These are phyloP conservation scores for Yamadazyma trypodendri DNA, from an alignment of 1,139 yeast species.

Conservation along the genomic window DNA sequence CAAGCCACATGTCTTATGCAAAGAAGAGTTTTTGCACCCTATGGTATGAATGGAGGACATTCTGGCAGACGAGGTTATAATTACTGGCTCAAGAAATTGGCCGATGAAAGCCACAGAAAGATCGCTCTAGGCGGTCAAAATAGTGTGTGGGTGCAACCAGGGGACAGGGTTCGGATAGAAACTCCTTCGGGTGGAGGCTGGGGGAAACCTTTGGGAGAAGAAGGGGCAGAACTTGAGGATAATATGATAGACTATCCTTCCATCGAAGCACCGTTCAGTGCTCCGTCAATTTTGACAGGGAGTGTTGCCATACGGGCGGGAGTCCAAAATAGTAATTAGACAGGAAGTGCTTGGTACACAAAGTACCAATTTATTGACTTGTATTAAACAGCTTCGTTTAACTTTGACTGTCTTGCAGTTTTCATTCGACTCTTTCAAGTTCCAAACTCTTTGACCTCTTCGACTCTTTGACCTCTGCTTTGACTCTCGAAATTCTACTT, in stretches of 20 bases:
- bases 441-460: no score
- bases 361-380: no score
- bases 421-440: no score
- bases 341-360: no score
- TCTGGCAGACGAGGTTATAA: constrained; percentile 62
- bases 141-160: constrained; percentile 46
- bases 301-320: constrained; percentile 8
- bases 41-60: constrained; percentile 26
- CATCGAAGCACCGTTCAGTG: constrained; percentile 5
- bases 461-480: no score
- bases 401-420: no score
- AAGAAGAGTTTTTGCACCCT: constrained; percentile 21
- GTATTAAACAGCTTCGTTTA: no score
- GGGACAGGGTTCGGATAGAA: constrained; percentile 53
- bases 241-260: constrained; percentile 7
- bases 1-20: constrained; percentile 24
- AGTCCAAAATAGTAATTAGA: constrained; percentile 9
- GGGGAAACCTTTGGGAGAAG: constrained; percentile 6
- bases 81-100: constrained; percentile 43
- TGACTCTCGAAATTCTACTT: no score
- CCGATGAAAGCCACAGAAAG: constrained; percentile 15
- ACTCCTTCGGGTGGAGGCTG: constrained; percentile 50
- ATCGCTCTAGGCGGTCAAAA: constrained; percentile 51
- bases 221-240: constrained; percentile 2
- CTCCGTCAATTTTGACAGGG: constrained; percentile 8